Evolutionary conservation across 805 yeast genomes (phyloP).

Genomic region (Candida ficus): DNA sequence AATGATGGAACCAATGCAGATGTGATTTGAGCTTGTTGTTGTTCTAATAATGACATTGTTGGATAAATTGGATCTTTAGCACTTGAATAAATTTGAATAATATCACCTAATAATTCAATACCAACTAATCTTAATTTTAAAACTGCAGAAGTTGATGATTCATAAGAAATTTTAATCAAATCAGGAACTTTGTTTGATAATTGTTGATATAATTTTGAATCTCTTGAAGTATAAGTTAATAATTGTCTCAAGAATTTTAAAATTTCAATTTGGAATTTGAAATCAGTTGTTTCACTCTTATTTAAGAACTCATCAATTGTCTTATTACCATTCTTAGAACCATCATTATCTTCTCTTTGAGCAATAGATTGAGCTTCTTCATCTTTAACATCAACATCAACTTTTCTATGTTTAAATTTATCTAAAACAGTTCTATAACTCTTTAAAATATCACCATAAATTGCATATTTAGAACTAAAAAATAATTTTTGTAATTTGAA

Average conservation of each 20-base stretch:
- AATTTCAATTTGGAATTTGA: constrained; percentile 47
- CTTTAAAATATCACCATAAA: constrained; percentile 36
- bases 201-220: constrained; percentile 33
- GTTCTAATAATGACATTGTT: constrained; percentile 68
- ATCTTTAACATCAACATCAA: constrained; percentile 34
- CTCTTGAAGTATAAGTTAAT: constrained; percentile 34
- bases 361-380: constrained; percentile 45
- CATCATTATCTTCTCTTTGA: constrained; percentile 16
- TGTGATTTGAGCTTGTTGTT: constrained; percentile 90
- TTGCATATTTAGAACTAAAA: constrained; percentile 37
- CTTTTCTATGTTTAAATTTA: constrained; percentile 27
- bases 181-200: constrained; percentile 50
- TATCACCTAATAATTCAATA: constrained; percentile 55
- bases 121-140: constrained; percentile 59
- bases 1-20: constrained; percentile 89
- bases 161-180: constrained; percentile 70
- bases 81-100: constrained; percentile 55
- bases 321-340: constrained; percentile 12
- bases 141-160: constrained; percentile 73
- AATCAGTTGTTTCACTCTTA: constrained; percentile 46
- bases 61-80: constrained; percentile 69
- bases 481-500: constrained; percentile 46
- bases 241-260: constrained; percentile 42
- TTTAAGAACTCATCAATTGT: not conserved
- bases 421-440: constrained; percentile 39